These are phyloP conservation scores for Penicillium sp. DNA, from an alignment of 2,329 filamentous ascomycete species.

Conservation along the genomic window DNA sequence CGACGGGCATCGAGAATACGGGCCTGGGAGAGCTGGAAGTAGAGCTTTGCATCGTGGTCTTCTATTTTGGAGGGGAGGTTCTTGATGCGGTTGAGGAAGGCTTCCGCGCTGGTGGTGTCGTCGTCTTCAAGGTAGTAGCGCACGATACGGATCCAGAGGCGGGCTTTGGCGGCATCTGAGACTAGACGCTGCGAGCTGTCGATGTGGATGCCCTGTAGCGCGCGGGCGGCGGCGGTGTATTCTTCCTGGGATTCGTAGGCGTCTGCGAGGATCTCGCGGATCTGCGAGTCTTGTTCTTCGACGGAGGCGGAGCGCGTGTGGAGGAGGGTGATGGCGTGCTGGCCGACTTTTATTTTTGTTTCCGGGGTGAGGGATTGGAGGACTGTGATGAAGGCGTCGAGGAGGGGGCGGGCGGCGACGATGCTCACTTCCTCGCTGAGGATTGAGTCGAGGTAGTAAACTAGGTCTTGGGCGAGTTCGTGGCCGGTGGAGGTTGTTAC, in stretches of 20 bases:
- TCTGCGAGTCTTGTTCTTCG: slow-evolving; percentile 76
- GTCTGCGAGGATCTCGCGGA: slow-evolving; percentile 78
- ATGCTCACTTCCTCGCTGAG: slow-evolving; percentile 70
- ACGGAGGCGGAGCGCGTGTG: slow-evolving; percentile 68
- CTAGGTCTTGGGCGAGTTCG: slow-evolving; percentile 60
- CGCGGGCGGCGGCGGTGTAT: slow-evolving; percentile 72
- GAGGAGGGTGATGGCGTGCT: slow-evolving; percentile 68
- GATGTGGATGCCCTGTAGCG: slow-evolving; percentile 78
- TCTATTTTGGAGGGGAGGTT: slow-evolving; percentile 76
- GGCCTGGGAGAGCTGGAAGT: slow-evolving; percentile 88
- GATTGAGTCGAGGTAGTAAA: slow-evolving; percentile 66
- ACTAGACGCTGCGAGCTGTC: slow-evolving; percentile 85
- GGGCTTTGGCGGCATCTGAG: slow-evolving; percentile 75
- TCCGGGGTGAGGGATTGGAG: slow-evolving; percentile 56
- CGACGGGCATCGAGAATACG: slow-evolving; percentile 89
- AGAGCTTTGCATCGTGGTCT: slow-evolving; percentile 71
- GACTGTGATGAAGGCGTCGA: slow-evolving; percentile 65
- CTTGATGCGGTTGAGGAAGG: slow-evolving; percentile 91
- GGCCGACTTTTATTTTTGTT: slow-evolving; percentile 71
- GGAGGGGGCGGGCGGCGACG: slow-evolving; percentile 69
- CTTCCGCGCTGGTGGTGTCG: slow-evolving; percentile 79
- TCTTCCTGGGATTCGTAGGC: slow-evolving; percentile 82
- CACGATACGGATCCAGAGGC: slow-evolving; percentile 89
- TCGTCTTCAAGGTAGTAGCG: slow-evolving; percentile 92
- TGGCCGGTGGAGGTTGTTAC: slow-evolving; percentile 45